Evolutionary conservation across 2,329 filamentous ascomycete genomes (phyloP).

Genomic region (Claviceps humidiphila): DNA sequence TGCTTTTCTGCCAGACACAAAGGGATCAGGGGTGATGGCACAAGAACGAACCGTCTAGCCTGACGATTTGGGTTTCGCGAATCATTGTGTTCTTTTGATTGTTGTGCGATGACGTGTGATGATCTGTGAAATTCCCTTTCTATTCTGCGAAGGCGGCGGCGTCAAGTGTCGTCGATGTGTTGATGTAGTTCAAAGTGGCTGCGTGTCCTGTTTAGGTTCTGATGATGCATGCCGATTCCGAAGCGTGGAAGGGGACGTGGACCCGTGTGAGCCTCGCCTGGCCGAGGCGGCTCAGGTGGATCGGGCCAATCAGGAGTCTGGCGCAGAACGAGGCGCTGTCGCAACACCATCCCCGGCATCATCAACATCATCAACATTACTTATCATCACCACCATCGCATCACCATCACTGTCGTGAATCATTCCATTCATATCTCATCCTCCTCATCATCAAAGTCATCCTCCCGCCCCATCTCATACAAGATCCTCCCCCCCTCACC

Average conservation of each 20-base stretch:
- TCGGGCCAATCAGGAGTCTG: conserved; percentile 9
- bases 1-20: too few relatives aligned
- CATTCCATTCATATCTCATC: conserved; percentile 65
- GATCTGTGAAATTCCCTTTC: background rate
- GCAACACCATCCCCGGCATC: background rate
- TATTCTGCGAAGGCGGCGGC: background rate
- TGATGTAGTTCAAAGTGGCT: background rate
- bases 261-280: conserved; percentile 1
- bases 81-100: conserved; percentile 46
- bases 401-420: background rate
- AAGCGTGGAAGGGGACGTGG: background rate
- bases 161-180: background rate
- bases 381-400: background rate
- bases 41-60: conserved; percentile 61
- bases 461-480: conserved; percentile 93
- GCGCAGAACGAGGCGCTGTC: background rate
- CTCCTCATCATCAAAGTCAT: conserved; percentile 94
- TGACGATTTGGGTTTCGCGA: conserved; percentile 82
- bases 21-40: background rate
- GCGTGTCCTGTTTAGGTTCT: background rate
- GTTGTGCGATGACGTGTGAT: background rate
- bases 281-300: background rate
- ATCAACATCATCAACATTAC: background rate
- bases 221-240: background rate
- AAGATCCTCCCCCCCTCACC: conserved; percentile 86